Conservation (phyloP, 805 yeast genomes). For the Saccharomycopsis guyanensis region DNA sequence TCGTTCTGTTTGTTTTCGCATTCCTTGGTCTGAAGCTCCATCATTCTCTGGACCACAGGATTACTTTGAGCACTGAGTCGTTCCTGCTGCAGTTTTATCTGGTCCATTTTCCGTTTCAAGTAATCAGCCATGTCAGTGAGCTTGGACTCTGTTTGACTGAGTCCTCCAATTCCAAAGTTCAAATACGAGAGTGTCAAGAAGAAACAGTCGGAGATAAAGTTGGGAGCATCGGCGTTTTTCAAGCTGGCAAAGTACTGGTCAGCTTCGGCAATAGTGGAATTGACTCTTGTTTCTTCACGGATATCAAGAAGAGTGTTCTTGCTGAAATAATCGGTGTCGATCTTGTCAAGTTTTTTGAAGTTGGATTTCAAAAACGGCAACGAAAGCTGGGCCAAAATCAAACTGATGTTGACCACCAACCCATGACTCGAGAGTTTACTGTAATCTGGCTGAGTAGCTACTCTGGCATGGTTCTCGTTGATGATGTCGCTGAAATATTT, state of each 20-base stretch:
- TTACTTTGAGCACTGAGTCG: conserved; percentile 27
- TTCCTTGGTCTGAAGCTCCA: conserved; percentile 39
- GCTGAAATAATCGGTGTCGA: conserved; percentile 63
- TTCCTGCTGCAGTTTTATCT: conserved; percentile 35
- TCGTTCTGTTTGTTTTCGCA: conserved; percentile 36
- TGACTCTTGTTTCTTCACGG: conserved; percentile 73
- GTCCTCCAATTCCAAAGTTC: conserved; percentile 87
- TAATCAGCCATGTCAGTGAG: conserved; percentile 42
- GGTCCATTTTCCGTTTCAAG: conserved; percentile 40
- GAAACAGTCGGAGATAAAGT: conserved; percentile 90
- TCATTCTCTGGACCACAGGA: conserved; percentile 25
- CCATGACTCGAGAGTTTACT: conserved; percentile 67
- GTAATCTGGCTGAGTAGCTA: conserved; percentile 75
- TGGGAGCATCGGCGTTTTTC: conserved; percentile 34
- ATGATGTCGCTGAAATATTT: conserved; percentile 64
- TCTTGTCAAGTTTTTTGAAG: conserved; percentile 64
- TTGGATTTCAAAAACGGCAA: conserved; percentile 74
- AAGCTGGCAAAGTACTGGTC: conserved; percentile 42
- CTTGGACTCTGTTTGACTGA: conserved; percentile 48
- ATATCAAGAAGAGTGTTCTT: conserved; percentile 48
- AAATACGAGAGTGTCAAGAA: conserved; percentile 69
- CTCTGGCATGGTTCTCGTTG: conserved; percentile 79
- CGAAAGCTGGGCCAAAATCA: conserved; percentile 62
- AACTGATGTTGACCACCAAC: conserved; percentile 68
- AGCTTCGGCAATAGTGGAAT: conserved; percentile 68